Base-by-base conservation (phyloP, 2,329 filamentous ascomycete species). In the Monilinia polystroma region DNA sequence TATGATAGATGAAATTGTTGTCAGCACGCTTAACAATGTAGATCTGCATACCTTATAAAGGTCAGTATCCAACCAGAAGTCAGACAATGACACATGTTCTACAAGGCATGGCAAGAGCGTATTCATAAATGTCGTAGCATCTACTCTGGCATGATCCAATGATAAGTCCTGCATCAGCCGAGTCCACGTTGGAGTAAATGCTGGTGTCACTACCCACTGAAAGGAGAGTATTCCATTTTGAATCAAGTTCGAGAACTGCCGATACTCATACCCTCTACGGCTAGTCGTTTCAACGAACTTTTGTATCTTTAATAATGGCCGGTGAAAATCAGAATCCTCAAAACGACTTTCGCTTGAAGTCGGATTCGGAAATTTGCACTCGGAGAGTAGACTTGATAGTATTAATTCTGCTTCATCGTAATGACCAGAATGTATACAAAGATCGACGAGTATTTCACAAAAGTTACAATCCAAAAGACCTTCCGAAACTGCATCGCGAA, bases 151-250 rank as follows among this genome's bases (percentile, higher is more conserved):
- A 6, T 67, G 68, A 8, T 72, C 72, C 11, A 73, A 70, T 0
- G 79, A 78, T 20, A 83, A 67, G 10, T 69, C 69, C 26, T 77
- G 77, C 26, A 80, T 73, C 4, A 79, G 75, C 12, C 73, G 70
- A 4, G 75, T 75, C 82, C 82, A 84, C 38, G 82, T 53, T 1
- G 69, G 67, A n/a, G 75, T 72, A 64, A 83, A 80, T 4, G 76
- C 78, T 32, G 71, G 74, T 0, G 80, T 81, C 6, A 78, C 77
- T 35, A 84, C 73, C 82, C 82, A 84, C 12, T 78, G 75, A 5
- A 75, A 63, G 0, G 80, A 80, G 32, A 84, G 70, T 5, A 69
- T 67, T 1, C 75, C 75, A 43, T 69, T 71, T 5, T 73, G 70
- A 32, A 84, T 70, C 23, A 84, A 69, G 0, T 51, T 66, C 0